Evolutionary conservation across 2,329 filamentous ascomycete species (phyloP), one percentile per base, ranked within the genome.

Genomic region (Colletotrichum tamarilloi): DNA sequence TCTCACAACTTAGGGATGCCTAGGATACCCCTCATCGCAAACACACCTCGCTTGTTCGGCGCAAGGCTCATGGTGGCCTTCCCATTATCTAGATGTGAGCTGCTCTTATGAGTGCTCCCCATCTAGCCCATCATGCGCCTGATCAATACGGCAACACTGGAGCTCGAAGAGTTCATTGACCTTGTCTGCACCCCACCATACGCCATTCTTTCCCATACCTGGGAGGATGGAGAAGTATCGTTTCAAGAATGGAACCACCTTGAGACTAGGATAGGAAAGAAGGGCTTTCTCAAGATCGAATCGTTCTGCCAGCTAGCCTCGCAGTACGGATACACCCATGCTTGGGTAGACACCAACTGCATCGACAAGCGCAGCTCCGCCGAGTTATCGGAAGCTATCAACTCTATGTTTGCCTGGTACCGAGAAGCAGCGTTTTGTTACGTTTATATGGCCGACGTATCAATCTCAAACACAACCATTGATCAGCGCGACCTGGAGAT

Each of bases 381-480:
- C 0, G 70, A 72, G 16, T 57, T 68, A 1, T 72, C 70, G 0
- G 74, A 76, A 9, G 63, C 67, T 3, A 68, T 74, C 49, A 75
- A 75, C 42, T 75, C 73, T 32, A 75, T 76, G 71, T 67, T 72
- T 65, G 42, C 42, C 8, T 76, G 76, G 72, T 77, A 77, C 55
- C 24, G 57, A 5, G 24, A 66, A 2, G 71, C 77, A 3, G 63
- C 12, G 4, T 19, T 77, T 11, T 78, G 77, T 56, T 77, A 76
- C 35, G 74, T 75, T 9, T 77, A 74, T 57, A 72, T 78, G 28
- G 67, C 74, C 2, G 76, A 78, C 35, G 74, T 74, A 1, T 6
- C 46, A 14, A 1, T 14, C 3, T 35, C 24, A 7, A 52, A 1
- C 5, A 30, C 1, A 1, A 4, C 6, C 16, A 6, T 6, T 0